Evolutionary conservation across 208 protist genomes (phyloP), one percentile per base, ranked within the genome.

Genomic region (Crithidia sp.): DNA sequence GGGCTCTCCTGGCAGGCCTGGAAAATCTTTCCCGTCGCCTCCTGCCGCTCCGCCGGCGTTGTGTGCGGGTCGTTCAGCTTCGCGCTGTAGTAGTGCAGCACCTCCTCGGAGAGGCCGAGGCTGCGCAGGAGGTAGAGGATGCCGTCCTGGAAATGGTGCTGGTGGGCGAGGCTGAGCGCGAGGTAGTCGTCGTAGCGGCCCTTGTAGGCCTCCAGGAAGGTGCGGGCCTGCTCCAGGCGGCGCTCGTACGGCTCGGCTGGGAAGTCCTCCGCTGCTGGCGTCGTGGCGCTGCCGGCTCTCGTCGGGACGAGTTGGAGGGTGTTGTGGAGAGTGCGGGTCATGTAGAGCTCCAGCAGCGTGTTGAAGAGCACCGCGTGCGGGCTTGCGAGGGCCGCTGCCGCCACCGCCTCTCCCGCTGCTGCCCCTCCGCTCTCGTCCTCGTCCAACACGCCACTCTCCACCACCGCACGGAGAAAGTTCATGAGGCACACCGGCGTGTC

Each of bases 281-380:
- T 14, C n/a, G 28, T 41, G 6, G 6, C 1, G 28, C 1, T 28
- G 28, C 28, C 50, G 16, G 71, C 28, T 17, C 44, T 41, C 8
- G 58, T 4, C 12, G 63, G 71, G 9, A 76, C 71, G 10, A 70
- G 63, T 44, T 63, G 52, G 52, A 78, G 53, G 3, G 47, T 60
- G 59, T 7, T 66, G 41, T 59, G 50, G 55, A 92, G 67, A 3
- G 83, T 67, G 16, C 70, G 63, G 16, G 88, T 90, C 44, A 99
- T 85, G 84, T 99, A 99, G n/a, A 99, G 76, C 75, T 99, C 97
- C 10, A 99, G 77, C 0, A 99, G 82, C n/a, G 97, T 98, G 83
- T 98, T 95, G 86, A 97, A 99, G 44, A 87, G 55, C 36, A 62
- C 63, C 5, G 73, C 65, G 39, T 71, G 19, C 16, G 50, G 49